Percentiles rank a stretch among this genome's conserved stretches.
These are phyloP conservation scores for Nitzschia palea DNA, from an alignment of 108 stramenopile species.

Conservation along the genomic window DNA sequence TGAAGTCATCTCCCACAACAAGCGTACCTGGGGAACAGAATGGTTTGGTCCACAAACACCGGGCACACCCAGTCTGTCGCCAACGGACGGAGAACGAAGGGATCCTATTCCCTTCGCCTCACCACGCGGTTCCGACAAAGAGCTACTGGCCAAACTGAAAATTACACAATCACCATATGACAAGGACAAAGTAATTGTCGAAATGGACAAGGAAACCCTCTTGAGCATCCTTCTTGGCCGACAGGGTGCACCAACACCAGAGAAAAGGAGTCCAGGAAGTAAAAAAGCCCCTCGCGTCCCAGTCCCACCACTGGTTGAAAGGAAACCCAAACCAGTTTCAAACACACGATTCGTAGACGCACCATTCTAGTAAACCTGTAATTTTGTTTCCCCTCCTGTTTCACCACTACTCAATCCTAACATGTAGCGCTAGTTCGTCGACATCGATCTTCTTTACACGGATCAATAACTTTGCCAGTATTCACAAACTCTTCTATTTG, in stretches of 20 bases:
- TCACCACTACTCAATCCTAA: not conserved
- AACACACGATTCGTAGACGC: not conserved
- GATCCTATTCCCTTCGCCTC: not conserved
- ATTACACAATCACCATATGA: not conserved
- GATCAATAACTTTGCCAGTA: slow-evolving; percentile 59
- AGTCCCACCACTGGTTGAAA: too few relatives aligned
- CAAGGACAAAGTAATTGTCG: not conserved
- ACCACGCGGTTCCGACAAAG: too few relatives aligned
- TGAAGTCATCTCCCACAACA: not conserved
- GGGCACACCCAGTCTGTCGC: too few relatives aligned
- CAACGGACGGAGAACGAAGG: not conserved
- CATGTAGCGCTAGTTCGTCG: slow-evolving; percentile 7
- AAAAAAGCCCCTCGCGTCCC: too few relatives aligned
- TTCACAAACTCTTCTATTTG: slow-evolving; percentile 63
- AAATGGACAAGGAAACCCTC: slow-evolving; percentile 4
- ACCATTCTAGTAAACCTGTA: not conserved
- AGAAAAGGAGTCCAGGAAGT: too few relatives aligned
- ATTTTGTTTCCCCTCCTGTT: not conserved
- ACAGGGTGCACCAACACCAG: too few relatives aligned
- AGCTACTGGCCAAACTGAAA: too few relatives aligned
- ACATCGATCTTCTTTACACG: slow-evolving; percentile 51
- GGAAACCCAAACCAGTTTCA: too few relatives aligned
- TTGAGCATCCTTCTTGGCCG: not conserved
- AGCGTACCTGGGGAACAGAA: too few relatives aligned
- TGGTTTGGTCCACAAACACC: too few relatives aligned